phyloP scores from a whole-genome alignment of 2,329 filamentous ascomycete species.

The Apiospora phragmitis region DNA sequence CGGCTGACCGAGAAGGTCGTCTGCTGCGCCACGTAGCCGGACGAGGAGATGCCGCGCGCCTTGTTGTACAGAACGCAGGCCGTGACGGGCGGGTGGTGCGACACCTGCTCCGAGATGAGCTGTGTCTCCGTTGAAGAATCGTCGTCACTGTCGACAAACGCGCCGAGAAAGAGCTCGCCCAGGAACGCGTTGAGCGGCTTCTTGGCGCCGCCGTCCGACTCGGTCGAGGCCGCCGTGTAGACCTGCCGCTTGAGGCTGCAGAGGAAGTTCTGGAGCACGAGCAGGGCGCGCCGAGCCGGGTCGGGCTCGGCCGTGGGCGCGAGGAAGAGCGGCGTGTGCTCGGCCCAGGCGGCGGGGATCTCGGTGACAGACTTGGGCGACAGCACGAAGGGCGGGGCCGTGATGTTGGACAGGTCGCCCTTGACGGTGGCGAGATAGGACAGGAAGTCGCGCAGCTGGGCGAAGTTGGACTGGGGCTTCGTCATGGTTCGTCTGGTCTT shows the following conservation, averaged over 20 bases:
- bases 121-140: constrained; percentile 15
- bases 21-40: constrained; percentile 10
- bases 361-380: constrained; percentile 55
- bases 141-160: constrained; percentile 22
- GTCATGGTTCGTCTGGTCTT: background rate
- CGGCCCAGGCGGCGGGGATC: constrained; percentile 59
- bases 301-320: constrained; percentile 41
- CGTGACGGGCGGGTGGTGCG: constrained; percentile 31
- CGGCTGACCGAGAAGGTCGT: constrained; percentile 7
- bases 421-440: constrained; percentile 55
- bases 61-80: constrained; percentile 27
- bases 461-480: constrained; percentile 26
- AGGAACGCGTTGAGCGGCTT: constrained; percentile 55
- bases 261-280: constrained; percentile 49
- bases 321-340: constrained; percentile 50
- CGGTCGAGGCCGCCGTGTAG: constrained; percentile 27
- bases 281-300: constrained; percentile 39
- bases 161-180: constrained; percentile 49
- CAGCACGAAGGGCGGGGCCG: constrained; percentile 56
- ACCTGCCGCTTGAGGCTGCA: constrained; percentile 42
- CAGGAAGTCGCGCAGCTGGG: constrained; percentile 32
- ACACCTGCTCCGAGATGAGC: constrained; percentile 29
- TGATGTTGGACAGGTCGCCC: constrained; percentile 56
- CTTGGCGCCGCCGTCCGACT: constrained; percentile 40
- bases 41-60: constrained; percentile 17